phyloP scores from a whole-genome alignment of 306 rosid species.

The Vigna unguiculata region DNA sequence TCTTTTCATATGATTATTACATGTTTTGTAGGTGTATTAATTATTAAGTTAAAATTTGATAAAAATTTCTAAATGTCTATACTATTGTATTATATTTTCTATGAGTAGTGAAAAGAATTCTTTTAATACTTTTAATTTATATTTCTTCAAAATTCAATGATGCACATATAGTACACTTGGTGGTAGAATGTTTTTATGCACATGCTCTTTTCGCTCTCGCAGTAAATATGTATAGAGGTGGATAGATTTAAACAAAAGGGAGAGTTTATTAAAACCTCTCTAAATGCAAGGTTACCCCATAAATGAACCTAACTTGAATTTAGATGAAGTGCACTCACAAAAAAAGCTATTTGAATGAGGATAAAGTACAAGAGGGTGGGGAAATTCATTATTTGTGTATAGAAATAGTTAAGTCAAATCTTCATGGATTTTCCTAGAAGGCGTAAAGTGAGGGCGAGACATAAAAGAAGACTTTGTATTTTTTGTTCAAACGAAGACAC shows the following conservation, averaged over 20 bases:
- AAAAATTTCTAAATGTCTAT: neutral
- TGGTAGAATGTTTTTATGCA: slow-evolving; percentile 1
- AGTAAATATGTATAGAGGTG: neutral
- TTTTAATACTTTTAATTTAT: neutral
- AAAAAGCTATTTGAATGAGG: neutral
- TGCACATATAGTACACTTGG: neutral
- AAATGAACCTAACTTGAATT: neutral
- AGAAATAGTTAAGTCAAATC: neutral
- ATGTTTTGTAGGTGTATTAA: no score
- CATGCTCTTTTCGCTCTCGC: neutral
- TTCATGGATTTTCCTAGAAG: neutral
- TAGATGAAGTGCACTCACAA: slow-evolving; percentile 11
- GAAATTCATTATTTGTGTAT: neutral
- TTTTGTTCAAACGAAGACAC: neutral
- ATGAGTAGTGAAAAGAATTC: neutral
- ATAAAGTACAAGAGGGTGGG: neutral
- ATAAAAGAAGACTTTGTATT: neutral
- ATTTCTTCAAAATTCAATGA: neutral
- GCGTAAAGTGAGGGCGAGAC: slow-evolving; percentile 7
- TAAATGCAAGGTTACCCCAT: neutral
- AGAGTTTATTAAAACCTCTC: neutral
- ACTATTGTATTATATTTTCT: neutral
- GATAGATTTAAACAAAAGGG: neutral
- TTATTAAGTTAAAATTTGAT: no score
- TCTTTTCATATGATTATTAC: neutral